These are phyloP conservation scores for Fraxinus quadrangulata DNA, from an alignment of 257 asterid species.

Conservation along the genomic window DNA sequence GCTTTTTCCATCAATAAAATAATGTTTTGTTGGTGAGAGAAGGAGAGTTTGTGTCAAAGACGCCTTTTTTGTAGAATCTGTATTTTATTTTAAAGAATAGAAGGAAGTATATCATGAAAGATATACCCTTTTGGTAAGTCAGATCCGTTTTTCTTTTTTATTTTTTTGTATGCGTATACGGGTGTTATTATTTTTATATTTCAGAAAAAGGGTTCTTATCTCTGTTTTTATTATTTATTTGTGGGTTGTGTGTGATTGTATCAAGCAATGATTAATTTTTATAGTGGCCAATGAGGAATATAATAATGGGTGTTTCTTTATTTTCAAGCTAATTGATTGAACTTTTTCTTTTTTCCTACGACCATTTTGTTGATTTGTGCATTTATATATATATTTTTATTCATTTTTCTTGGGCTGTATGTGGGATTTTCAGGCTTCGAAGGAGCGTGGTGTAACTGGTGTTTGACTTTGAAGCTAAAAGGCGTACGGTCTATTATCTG, in stretches of 20 bases:
- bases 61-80: constrained; percentile 6
- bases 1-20: constrained; percentile 9
- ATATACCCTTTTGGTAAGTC: constrained; percentile 51
- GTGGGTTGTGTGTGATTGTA: constrained; percentile 18
- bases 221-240: constrained; percentile 2
- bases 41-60: constrained; percentile 21
- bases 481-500: constrained; percentile 29
- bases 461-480: constrained; percentile 65
- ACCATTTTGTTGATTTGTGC: constrained; percentile 15
- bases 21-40: constrained; percentile 18
- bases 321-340: constrained; percentile 43
- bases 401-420: constrained; percentile 7
- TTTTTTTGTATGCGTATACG: background rate
- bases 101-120: constrained; percentile 28
- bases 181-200: background rate
- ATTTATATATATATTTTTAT: constrained; percentile 7
- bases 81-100: constrained; percentile 16
- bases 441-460: constrained; percentile 38
- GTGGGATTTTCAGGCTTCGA: constrained; percentile 51
- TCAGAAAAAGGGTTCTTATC: background rate
- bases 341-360: constrained; percentile 25
- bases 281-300: constrained; percentile 42
- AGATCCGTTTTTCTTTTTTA: constrained; percentile 39
- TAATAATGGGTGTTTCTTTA: constrained; percentile 52
- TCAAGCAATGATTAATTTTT: constrained; percentile 40